Percentiles rank a stretch among this genome's conserved stretches.
Conservation (phyloP, 2,329 filamentous ascomycete species). For the Fusarium oxysporum region DNA sequence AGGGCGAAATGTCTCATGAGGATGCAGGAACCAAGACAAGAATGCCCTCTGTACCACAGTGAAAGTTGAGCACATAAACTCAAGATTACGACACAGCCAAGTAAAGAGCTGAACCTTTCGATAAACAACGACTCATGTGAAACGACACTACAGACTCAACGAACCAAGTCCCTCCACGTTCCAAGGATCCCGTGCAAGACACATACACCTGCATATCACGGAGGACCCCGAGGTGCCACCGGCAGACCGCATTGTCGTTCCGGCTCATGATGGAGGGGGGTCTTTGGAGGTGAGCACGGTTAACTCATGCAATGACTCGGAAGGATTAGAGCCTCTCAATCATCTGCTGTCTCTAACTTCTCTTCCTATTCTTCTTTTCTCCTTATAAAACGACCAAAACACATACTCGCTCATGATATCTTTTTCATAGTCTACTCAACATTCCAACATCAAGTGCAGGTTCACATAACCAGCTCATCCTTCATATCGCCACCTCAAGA, state of each 20-base stretch:
- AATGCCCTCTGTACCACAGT: not conserved
- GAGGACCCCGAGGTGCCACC: constrained; percentile 20
- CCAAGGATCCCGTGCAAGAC: constrained; percentile 17
- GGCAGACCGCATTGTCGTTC: constrained; percentile 27
- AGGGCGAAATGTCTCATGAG: not conserved
- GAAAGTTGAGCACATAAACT: not conserved
- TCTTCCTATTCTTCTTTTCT: not conserved
- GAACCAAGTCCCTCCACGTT: constrained; percentile 41
- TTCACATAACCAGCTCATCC: not conserved
- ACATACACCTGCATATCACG: constrained; percentile 14
- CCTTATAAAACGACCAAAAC: not conserved
- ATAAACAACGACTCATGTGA: not conserved
- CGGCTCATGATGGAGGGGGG: constrained; percentile 19
- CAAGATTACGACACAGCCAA: not conserved
- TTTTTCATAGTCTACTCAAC: not conserved
- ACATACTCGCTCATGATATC: not conserved
- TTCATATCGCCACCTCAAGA: not conserved
- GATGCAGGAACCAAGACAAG: constrained; percentile 26
- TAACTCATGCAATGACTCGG: constrained; percentile 1
- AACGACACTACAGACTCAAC: constrained; percentile 1
- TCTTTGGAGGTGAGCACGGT: not conserved
- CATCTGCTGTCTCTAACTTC: constrained; percentile 17
- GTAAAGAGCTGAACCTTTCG: not conserved
- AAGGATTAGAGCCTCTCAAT: not conserved
- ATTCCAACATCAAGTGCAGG: not conserved